Percentiles rank a stretch among this genome's conserved stretches.
Conservation (phyloP, 768 basidiomycete species). For the Solioccasus polychromus region DNA sequence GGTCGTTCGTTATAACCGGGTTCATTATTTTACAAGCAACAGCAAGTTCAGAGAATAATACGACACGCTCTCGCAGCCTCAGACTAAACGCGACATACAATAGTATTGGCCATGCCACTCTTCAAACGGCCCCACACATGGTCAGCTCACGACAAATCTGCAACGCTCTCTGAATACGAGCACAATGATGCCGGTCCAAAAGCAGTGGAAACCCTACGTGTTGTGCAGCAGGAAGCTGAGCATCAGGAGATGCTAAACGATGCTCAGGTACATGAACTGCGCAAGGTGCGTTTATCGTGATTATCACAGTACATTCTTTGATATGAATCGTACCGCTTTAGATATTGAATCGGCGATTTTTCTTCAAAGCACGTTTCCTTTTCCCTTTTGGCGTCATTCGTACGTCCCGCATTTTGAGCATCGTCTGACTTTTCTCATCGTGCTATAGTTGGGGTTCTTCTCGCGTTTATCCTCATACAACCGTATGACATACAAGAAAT, state of each 20-base stretch:
- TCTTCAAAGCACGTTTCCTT: conserved; percentile 46
- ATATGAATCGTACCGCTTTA: conserved; percentile 1
- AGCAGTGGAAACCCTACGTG: conserved; percentile 2
- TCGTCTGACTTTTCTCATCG: conserved; percentile 1
- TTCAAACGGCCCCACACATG: conserved; percentile 33
- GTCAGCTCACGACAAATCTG: conserved; percentile 14
- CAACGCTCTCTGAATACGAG: conserved; percentile 12
- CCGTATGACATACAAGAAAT: conserved; percentile 65
- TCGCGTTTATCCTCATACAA: conserved; percentile 65
- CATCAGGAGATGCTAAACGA: conserved; percentile 24
- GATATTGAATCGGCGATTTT: conserved; percentile 17
- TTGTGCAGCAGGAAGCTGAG: conserved; percentile 20
- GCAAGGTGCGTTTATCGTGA: conserved; percentile 9
- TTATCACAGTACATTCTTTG: not conserved
- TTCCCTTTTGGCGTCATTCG: conserved; percentile 68
- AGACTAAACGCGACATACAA: not conserved
- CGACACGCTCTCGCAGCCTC: not conserved
- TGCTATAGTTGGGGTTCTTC: conserved; percentile 55
- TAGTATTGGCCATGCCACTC: conserved; percentile 28
- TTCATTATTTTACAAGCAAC: too few relatives aligned
- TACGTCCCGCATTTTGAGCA: conserved; percentile 33
- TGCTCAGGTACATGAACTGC: conserved; percentile 27
- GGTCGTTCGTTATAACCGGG: too few relatives aligned
- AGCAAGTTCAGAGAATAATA: conserved; percentile 1
- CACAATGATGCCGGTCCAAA: conserved; percentile 4